Evolutionary conservation across 495 filamentous ascomycete species (phyloP).

Genomic region (Penicillium lividum): DNA sequence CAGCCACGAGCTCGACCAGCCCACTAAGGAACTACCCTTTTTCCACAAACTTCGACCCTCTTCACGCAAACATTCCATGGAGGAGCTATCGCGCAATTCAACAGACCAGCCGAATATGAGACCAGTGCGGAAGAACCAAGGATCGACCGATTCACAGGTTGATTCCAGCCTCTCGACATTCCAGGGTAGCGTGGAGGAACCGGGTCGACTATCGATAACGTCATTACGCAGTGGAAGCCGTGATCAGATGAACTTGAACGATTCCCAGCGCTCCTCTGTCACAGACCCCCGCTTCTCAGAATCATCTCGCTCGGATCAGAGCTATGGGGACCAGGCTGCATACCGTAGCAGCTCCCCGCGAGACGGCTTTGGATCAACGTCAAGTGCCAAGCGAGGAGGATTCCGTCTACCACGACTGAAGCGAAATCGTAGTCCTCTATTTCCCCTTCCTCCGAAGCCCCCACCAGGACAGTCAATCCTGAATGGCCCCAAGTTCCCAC

Average conservation of each 20-base stretch:
- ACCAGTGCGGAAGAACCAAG: constrained; percentile 27
- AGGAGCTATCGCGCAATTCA: constrained; percentile 30
- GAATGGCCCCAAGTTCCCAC: constrained; percentile 27
- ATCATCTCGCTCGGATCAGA: constrained; percentile 87
- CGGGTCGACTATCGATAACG: constrained; percentile 58
- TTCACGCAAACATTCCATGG: constrained; percentile 37
- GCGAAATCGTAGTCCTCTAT: constrained; percentile 81
- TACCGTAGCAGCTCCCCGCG: constrained; percentile 36
- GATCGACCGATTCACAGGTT: constrained; percentile 36
- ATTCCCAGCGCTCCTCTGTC: constrained; percentile 66
- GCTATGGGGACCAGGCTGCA: constrained; percentile 71
- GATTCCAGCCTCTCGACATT: constrained; percentile 48
- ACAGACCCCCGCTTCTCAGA: constrained; percentile 78
- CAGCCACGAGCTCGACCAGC: constrained; percentile 55
- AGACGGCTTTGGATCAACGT: constrained; percentile 35
- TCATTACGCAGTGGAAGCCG: constrained; percentile 53
- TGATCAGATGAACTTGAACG: constrained; percentile 66
- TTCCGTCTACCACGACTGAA: constrained; percentile 82
- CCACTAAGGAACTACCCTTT: constrained; percentile 52
- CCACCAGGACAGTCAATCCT: constrained; percentile 26
- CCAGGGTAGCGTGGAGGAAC: constrained; percentile 68
- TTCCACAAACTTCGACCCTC: constrained; percentile 35
- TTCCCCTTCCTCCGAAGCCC: constrained; percentile 78
- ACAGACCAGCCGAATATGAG: constrained; percentile 18
- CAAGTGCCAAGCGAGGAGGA: constrained; percentile 59